Conservation (phyloP, 2,329 filamentous ascomycete species). For the Thielaviopsis ethacetica region DNA sequence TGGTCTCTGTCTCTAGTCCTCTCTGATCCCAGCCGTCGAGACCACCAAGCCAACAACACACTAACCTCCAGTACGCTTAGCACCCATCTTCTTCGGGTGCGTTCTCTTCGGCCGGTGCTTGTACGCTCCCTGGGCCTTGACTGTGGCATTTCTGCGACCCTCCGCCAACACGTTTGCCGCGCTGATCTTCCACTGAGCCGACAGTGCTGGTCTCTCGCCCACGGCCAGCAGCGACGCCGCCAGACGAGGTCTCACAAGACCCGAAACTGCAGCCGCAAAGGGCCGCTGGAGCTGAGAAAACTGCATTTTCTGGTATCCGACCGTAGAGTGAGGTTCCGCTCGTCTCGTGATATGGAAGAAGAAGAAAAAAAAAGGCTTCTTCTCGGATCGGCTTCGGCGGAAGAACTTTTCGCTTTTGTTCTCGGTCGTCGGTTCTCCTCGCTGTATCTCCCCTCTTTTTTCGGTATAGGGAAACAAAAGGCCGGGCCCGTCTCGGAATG, state of each 20-base stretch:
- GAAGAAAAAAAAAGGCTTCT: neutral
- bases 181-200: constrained; percentile 11
- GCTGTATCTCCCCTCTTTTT: neutral
- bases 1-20: too few species aligned
- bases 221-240: constrained; percentile 8
- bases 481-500: neutral
- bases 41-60: neutral
- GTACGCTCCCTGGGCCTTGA: constrained; percentile 51
- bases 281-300: constrained; percentile 28
- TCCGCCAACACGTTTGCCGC: constrained; percentile 16
- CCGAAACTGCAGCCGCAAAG: constrained; percentile 24
- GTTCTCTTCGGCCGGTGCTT: constrained; percentile 46
- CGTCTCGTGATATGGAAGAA: neutral
- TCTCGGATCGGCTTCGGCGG: neutral
- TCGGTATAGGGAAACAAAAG: neutral
- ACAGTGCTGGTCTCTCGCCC: constrained; percentile 14
- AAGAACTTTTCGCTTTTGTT: neutral
- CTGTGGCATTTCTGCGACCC: constrained; percentile 36
- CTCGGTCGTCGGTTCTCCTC: neutral
- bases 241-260: constrained; percentile 15
- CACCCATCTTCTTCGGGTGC: constrained; percentile 69
- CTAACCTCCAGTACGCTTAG: constrained; percentile 74
- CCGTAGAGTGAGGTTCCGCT: neutral
- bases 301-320: neutral
- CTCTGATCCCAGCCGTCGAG: too few species aligned